Conservation (phyloP, 192 early-diverging fungal genomes). For the Fimicolochytrium jonesii region DNA sequence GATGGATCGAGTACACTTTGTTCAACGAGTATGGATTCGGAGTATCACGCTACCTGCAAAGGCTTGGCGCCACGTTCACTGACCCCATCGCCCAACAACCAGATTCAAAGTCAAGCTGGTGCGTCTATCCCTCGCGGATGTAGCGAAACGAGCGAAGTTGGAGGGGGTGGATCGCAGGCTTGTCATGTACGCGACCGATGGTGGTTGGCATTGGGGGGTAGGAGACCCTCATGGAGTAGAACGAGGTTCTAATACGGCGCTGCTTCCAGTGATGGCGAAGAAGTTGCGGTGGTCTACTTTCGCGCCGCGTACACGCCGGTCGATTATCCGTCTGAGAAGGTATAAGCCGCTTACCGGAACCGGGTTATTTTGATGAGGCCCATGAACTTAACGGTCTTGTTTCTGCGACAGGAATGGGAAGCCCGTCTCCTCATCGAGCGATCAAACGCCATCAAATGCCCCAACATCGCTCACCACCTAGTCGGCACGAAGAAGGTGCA, state of each 20-base stretch:
- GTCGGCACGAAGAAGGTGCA: conserved; percentile 96
- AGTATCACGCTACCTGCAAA: too few relatives aligned
- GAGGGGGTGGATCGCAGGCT: conserved; percentile 53
- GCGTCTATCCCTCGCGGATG: conserved; percentile 64
- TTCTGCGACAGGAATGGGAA: conserved; percentile 70
- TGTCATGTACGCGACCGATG: too few relatives aligned
- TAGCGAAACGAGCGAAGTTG: conserved; percentile 57
- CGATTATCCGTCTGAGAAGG: conserved; percentile 76
- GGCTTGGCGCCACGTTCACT: too few relatives aligned
- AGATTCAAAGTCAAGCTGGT: conserved; percentile 61
- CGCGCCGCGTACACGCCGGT: conserved; percentile 87
- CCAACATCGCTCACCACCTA: conserved; percentile 84
- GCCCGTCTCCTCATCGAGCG: conserved; percentile 79
- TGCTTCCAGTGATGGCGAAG: conserved; percentile 65
- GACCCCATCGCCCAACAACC: too few relatives aligned
- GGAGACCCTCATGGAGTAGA: too few relatives aligned
- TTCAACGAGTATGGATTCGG: conserved; percentile 46
- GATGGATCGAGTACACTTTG: conserved; percentile 79
- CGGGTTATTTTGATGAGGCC: not conserved
- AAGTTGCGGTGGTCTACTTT: conserved; percentile 86
- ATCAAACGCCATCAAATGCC: conserved; percentile 81
- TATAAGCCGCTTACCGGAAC: conserved; percentile 10
- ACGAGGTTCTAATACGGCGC: too few relatives aligned
- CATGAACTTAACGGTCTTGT: not conserved
- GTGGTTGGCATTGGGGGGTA: too few relatives aligned